These are phyloP conservation scores for Fusarium oligoseptatum DNA, from an alignment of 2,329 filamentous ascomycete genomes.

Conservation along the genomic window DNA sequence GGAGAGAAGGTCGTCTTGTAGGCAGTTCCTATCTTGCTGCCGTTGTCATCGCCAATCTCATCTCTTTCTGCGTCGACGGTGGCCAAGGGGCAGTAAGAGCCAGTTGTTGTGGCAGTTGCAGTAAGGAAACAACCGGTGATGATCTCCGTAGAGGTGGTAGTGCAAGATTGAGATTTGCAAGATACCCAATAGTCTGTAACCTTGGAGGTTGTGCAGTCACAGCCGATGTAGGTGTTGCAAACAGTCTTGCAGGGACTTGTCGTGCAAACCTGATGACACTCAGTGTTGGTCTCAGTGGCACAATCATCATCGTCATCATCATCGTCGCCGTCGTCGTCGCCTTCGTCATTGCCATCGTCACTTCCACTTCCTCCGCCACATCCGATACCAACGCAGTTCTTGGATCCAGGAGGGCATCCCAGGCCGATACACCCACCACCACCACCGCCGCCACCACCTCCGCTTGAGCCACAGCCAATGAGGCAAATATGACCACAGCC, in stretches of 20 bases:
- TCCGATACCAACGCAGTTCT: background rate
- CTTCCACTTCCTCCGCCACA: background rate
- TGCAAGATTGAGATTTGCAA: slow-evolving; percentile 14
- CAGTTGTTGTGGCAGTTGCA: slow-evolving; percentile 19
- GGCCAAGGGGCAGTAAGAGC: background rate
- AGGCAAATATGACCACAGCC: background rate
- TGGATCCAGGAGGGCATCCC: slow-evolving; percentile 12
- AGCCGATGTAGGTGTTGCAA: slow-evolving; percentile 25
- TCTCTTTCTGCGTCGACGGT: background rate
- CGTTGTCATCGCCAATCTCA: slow-evolving; percentile 2
- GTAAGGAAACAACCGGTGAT: slow-evolving; percentile 20
- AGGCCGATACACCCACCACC: slow-evolving; percentile 17
- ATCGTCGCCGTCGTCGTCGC: background rate
- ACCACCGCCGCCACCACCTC: background rate
- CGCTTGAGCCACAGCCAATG: background rate
- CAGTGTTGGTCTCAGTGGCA: slow-evolving; percentile 27
- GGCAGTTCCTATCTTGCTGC: background rate
- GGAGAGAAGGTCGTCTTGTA: slow-evolving; percentile 15
- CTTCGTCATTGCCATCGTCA: background rate
- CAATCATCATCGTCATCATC: slow-evolving; percentile 18
- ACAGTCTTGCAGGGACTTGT: slow-evolving; percentile 15
- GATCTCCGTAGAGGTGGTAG: slow-evolving; percentile 6
- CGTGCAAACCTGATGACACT: slow-evolving; percentile 24
- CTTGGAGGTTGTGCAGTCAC: slow-evolving; percentile 21
- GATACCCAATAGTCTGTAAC: slow-evolving; percentile 30